These are phyloP conservation scores for Quillaja saponaria DNA, from an alignment of 306 rosid genomes.

Conservation along the genomic window DNA sequence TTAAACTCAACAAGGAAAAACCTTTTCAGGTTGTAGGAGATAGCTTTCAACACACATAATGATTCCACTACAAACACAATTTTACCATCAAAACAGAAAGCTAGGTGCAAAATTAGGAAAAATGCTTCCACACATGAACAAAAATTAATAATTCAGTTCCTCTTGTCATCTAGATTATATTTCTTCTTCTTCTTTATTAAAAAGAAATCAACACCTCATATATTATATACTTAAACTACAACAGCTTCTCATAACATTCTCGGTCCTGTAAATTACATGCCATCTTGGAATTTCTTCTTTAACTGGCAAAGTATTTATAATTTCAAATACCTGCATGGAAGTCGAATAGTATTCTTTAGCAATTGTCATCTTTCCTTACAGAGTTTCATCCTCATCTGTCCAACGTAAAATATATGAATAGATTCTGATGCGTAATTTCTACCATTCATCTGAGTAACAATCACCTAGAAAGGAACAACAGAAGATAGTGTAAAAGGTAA, in stretches of 20 bases:
- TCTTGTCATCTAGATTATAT: not conserved
- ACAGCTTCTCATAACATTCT: not conserved
- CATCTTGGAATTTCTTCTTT: not conserved
- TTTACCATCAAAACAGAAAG: too few relatives aligned
- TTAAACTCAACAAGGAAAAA: too few relatives aligned
- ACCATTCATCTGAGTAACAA: slow-evolving; percentile 78
- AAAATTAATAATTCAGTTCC: too few relatives aligned
- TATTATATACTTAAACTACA: not conserved
- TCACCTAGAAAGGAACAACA: slow-evolving; percentile 56
- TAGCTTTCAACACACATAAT: too few relatives aligned
- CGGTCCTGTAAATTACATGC: not conserved
- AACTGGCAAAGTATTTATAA: not conserved
- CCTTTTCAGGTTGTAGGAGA: too few relatives aligned
- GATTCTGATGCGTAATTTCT: slow-evolving; percentile 58
- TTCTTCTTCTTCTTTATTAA: not conserved
- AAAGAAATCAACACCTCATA: not conserved
- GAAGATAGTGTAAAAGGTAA: not conserved
- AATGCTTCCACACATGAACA: too few relatives aligned
- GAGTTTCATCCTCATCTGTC: slow-evolving; percentile 91
- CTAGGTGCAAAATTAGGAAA: too few relatives aligned
- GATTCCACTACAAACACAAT: too few relatives aligned
- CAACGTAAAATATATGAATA: slow-evolving; percentile 77
- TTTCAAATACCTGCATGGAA: slow-evolving; percentile 74
- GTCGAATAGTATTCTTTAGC: slow-evolving; percentile 81
- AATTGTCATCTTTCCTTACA: slow-evolving; percentile 64